A percentile compares a stretch with the other conserved stretches of the same genome.
Conservation (phyloP, 2,329 filamentous ascomycete genomes). For the Stachybotrys echinatus region DNA sequence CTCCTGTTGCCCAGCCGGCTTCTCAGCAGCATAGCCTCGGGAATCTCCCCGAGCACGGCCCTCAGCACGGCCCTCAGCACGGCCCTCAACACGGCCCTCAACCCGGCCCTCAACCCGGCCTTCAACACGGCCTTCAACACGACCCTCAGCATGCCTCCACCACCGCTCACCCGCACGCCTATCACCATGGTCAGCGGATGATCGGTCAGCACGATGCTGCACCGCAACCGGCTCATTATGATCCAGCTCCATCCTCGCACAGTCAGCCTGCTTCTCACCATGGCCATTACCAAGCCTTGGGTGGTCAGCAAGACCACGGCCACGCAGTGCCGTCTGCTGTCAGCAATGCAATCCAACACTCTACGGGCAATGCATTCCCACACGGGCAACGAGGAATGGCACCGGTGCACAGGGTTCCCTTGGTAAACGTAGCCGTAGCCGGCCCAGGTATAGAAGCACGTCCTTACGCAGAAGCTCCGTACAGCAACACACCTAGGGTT, state of each 20-base stretch:
- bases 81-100: neutral
- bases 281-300: neutral
- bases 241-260: neutral
- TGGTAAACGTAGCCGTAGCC: neutral
- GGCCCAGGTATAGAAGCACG: neutral
- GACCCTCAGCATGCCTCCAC: too few relatives aligned
- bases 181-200: neutral
- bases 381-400: neutral
- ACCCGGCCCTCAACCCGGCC: too few relatives aligned
- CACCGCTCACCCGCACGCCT: too few relatives aligned
- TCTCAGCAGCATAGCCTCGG: too few relatives aligned
- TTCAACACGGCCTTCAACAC: too few relatives aligned
- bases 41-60: too few relatives aligned
- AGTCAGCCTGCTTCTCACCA: neutral
- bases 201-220: neutral
- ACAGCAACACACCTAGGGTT: too few relatives aligned
- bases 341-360: neutral
- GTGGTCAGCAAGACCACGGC: neutral
- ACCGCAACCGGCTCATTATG: neutral
- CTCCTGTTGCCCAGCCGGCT: too few relatives aligned
- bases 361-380: neutral
- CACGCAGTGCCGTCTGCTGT: neutral
- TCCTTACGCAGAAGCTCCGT: too few relatives aligned
- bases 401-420: neutral
- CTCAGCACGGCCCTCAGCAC: neutral